Evolutionary conservation across 169 alveolate species (phyloP), one percentile per base, ranked within the genome.

Genomic region (Cryptosporidium baileyi): DNA sequence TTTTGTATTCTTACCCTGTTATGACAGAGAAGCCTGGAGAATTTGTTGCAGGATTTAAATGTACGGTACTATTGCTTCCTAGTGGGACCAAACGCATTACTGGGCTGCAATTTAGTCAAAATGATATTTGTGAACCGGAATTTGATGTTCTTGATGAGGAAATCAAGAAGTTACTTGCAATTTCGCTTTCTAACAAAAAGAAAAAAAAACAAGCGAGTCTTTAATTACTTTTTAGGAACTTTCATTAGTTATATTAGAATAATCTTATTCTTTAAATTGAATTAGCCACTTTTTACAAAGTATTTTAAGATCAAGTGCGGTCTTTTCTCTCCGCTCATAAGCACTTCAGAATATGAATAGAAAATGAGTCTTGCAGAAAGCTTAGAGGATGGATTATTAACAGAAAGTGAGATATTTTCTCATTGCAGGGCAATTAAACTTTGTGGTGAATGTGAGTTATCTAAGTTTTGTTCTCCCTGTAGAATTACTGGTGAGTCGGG

Each of bases 1-100:
- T 97, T 63, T 90, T 97, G 24, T 93, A 96, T 61, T 96, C 97
- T 34, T 97, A 96, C 90, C 96, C 95, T 28, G 98, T 97, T 38
- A 88, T 93, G 41, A 82, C 94, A 22, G 98, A 94, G 81, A 95
- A 95, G 88, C 80, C 92, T 63, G 96, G 96, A 45, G 98, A 95
- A 67, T 60, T 91, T 63, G 98, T 97, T 17, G 98, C 99, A 13
- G 96, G 95, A 88, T 97, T 96, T 93, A 96, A 93, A 88, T 94
- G 91, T 89, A 94, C 98, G 11, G 94, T 95, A 80, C 94, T 96
- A 61, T 90, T 97, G 34, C 91, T 93, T 24, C 94, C 96, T 43
- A 94, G 91, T 26, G 96, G 98, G 57, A 88, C 97, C 15, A 93
- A 92, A 88, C 92, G 92, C 81, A 82, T 93, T 57, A 67, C 93